Evolutionary conservation across 2,329 filamentous ascomycete species (phyloP).

Genomic region (Diaporthe australafricana): DNA sequence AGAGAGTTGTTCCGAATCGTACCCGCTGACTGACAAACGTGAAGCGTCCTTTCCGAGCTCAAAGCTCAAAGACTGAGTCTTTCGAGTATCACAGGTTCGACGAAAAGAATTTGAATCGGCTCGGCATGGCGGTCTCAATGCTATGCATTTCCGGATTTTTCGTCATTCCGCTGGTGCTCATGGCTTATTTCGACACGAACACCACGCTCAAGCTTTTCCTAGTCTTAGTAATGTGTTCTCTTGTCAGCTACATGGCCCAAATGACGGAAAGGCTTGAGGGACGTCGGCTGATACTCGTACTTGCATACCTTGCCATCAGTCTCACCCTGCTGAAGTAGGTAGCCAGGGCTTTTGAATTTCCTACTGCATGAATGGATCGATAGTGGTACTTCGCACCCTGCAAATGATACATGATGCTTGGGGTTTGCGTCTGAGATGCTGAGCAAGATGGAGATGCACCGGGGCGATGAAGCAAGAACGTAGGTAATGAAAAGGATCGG

Average conservation of each 20-base stretch:
- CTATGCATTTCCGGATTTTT: neutral
- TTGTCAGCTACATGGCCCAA: neutral
- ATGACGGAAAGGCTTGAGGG: neutral
- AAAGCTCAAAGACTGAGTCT: neutral
- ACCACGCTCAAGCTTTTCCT: neutral
- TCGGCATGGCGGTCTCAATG: neutral
- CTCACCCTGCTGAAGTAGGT: neutral
- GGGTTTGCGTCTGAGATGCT: neutral
- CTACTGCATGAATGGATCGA: neutral
- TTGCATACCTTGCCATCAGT: slow-evolving; percentile 17
- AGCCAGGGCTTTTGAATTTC: too few species aligned
- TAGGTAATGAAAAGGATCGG: neutral
- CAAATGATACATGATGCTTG: neutral
- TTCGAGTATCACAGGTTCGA: neutral
- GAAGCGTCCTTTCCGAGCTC: neutral
- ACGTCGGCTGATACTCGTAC: neutral
- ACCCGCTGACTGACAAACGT: neutral
- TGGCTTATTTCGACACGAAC: slow-evolving; percentile 1
- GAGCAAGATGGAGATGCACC: neutral
- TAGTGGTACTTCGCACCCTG: too few species aligned
- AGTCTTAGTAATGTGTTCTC: neutral
- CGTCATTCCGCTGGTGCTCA: neutral
- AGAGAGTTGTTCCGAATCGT: too few species aligned
- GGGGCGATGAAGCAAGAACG: neutral
- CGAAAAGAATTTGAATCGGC: neutral